These are phyloP conservation scores for Gracilariopsis chorda DNA, from an alignment of 23 red algal genomes.

Conservation along the genomic window DNA sequence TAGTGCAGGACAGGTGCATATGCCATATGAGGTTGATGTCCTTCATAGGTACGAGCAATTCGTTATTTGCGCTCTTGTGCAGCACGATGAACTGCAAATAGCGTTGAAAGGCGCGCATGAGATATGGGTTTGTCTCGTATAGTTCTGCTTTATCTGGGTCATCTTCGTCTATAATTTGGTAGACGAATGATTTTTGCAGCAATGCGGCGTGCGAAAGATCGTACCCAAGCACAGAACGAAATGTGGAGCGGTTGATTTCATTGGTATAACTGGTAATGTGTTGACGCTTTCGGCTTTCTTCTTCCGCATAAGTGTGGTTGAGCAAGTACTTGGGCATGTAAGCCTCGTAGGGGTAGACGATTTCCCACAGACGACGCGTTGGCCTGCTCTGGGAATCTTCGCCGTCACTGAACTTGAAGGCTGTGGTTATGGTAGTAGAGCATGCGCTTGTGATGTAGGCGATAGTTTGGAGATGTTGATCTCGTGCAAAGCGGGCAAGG, in stretches of 20 bases:
- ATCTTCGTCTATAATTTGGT: conserved; percentile 57
- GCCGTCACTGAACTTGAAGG: conserved; percentile 69
- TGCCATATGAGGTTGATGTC: conserved; percentile 83
- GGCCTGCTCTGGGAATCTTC: conserved; percentile 69
- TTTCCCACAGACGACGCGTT: conserved; percentile 67
- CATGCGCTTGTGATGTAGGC: background rate
- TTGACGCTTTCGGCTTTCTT: conserved; percentile 35
- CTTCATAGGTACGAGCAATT: conserved; percentile 71
- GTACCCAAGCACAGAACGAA: conserved; percentile 46
- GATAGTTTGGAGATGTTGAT: background rate
- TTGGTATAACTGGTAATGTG: conserved; percentile 52
- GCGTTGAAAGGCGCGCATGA: conserved; percentile 58
- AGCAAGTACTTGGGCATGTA: conserved; percentile 62
- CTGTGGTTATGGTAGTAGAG: conserved; percentile 27
- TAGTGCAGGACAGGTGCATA: conserved; percentile 54
- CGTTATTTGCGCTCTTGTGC: conserved; percentile 9
- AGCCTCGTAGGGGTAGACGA: conserved; percentile 66
- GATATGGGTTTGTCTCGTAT: conserved; percentile 48
- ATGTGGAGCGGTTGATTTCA: conserved; percentile 44
- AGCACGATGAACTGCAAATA: conserved; percentile 62
- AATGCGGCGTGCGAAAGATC: conserved; percentile 25
- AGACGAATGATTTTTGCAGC: conserved; percentile 60
- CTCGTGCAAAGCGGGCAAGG: conserved; percentile 39
- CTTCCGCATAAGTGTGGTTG: conserved; percentile 25
- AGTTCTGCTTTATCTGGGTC: conserved; percentile 48